These are phyloP conservation scores for Aspergillus sp. DNA, from an alignment of 2,329 filamentous ascomycete species.

Conservation along the genomic window DNA sequence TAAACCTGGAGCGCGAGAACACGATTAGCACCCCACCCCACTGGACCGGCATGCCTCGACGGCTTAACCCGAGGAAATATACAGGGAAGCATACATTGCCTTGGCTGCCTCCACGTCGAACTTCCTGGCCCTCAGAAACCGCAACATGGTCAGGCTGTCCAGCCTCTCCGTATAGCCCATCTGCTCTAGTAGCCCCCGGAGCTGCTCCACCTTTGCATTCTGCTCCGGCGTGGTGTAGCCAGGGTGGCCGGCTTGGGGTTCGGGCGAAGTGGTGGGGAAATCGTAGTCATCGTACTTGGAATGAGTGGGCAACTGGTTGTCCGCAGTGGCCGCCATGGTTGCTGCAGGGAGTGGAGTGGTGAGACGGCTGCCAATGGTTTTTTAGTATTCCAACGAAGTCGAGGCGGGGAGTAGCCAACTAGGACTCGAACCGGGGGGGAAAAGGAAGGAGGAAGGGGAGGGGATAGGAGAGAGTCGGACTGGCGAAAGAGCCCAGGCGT, in stretches of 20 bases:
- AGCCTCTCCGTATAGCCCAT: conserved; percentile 73
- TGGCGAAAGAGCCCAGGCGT: background rate
- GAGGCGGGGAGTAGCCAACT: conserved; percentile 2
- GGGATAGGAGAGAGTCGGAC: conserved; percentile 4
- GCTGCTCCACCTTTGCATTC: conserved; percentile 79
- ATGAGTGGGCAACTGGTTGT: conserved; percentile 48
- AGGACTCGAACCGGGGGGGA: conserved; percentile 3
- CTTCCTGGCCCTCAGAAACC: conserved; percentile 89
- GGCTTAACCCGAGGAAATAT: background rate
- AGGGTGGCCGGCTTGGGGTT: conserved; percentile 65
- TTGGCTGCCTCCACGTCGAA: conserved; percentile 79
- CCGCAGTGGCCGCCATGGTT: conserved; percentile 22
- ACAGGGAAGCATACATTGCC: conserved; percentile 78
- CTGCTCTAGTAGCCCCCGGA: conserved; percentile 74
- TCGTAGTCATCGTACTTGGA: conserved; percentile 96
- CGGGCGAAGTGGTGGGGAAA: conserved; percentile 70
- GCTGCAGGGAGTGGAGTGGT: conserved; percentile 5
- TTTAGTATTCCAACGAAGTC: background rate
- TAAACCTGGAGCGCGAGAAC: too few species aligned
- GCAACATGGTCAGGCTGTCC: conserved; percentile 85
- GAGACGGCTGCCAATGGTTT: conserved; percentile 5
- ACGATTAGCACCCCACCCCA: too few species aligned
- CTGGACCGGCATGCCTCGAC: background rate
- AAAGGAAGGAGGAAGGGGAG: conserved; percentile 1
- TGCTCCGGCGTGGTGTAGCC: conserved; percentile 79